These are phyloP conservation scores for Fagopyrum homotropicum DNA, from an alignment of 148 eudicot genomes.

Conservation along the genomic window DNA sequence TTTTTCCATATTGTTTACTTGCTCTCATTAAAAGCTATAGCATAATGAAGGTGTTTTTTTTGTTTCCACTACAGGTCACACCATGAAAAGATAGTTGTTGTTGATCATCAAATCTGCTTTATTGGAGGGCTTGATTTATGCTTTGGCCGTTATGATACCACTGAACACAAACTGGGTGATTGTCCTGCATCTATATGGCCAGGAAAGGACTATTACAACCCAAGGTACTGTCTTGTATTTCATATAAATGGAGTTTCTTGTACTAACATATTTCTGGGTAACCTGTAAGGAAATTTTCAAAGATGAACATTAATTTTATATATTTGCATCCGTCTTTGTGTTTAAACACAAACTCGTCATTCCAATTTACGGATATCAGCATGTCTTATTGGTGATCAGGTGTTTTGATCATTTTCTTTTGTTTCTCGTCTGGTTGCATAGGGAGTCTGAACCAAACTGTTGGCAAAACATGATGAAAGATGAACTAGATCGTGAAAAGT, in stretches of 20 bases:
- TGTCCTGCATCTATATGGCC: constrained; percentile 61
- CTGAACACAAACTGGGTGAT: constrained; percentile 82
- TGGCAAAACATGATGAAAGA: constrained; percentile 99
- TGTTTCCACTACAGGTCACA: constrained; percentile 70
- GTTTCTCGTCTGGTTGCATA: constrained; percentile 12
- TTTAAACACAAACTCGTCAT: constrained; percentile 2
- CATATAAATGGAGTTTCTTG: no score
- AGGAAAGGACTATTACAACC: constrained; percentile 97
- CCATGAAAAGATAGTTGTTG: constrained; percentile 92
- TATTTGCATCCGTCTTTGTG: no score
- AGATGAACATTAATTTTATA: no score
- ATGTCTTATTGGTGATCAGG: neutral
- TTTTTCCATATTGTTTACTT: neutral
- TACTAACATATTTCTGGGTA: no score
- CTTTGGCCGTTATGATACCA: constrained; percentile 93
- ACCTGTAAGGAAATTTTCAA: no score
- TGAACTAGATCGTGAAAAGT: constrained; percentile 68
- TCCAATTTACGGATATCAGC: neutral
- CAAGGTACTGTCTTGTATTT: constrained; percentile 45
- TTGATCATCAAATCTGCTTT: constrained; percentile 86
- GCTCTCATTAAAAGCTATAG: neutral
- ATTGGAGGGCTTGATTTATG: constrained; percentile 95
- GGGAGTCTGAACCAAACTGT: constrained; percentile 97
- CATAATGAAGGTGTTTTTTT: neutral
- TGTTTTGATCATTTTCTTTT: neutral